Conservation (phyloP, 495 filamentous ascomycete species). For the Talaromyces liani region DNA sequence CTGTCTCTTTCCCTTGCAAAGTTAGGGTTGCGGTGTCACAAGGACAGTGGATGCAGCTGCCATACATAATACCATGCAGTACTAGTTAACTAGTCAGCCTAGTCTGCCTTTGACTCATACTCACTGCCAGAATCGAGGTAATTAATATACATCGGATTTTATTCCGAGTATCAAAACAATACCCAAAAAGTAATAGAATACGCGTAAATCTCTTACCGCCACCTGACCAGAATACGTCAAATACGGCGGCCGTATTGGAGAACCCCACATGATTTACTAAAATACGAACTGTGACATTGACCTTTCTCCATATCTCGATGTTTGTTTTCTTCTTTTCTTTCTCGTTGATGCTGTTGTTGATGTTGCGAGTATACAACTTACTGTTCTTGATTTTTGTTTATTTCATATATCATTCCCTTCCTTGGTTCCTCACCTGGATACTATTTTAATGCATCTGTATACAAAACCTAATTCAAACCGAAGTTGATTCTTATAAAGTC, state of each 20-base stretch:
- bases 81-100: neutral
- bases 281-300: neutral
- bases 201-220: conserved; percentile 4
- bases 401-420: neutral
- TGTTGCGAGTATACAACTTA: neutral
- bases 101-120: too few species aligned
- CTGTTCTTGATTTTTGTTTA: neutral
- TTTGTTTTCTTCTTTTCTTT: neutral
- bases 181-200: neutral
- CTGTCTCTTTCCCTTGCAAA: neutral
- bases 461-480: neutral
- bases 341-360: neutral
- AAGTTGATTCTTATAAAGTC: neutral
- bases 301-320: neutral
- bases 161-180: neutral
- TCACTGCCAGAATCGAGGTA: neutral
- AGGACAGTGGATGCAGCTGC: neutral
- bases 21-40: conserved; percentile 3
- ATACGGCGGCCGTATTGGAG: neutral
- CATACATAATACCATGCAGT: neutral
- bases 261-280: neutral
- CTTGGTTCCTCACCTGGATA: neutral
- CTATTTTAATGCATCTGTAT: neutral
- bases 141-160: neutral
- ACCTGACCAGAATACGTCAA: conserved; percentile 2